Evolutionary conservation across 2,329 filamentous ascomycete species (phyloP).

Genomic region (Metarhizium album): DNA sequence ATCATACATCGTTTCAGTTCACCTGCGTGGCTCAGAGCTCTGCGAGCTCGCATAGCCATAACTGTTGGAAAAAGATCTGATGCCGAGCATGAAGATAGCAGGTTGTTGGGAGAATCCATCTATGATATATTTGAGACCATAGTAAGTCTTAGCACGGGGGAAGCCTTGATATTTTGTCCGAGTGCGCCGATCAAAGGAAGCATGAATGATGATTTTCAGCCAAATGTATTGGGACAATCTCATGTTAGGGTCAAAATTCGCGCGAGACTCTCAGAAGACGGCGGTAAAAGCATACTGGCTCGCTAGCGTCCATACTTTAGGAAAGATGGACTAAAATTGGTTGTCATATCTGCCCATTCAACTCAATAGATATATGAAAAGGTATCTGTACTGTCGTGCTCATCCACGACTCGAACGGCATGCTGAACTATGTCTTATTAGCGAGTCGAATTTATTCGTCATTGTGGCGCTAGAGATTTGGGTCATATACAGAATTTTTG

Average conservation of each 20-base stretch:
- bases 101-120: no score
- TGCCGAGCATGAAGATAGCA: background rate
- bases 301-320: no score
- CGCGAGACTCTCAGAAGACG: conserved; percentile 1
- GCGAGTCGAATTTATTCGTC: no score
- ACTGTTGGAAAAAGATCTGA: background rate
- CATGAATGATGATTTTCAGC: background rate
- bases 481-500: no score
- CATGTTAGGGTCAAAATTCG: conserved; percentile 4
- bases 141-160: background rate
- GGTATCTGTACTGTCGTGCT: no score
- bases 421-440: no score
- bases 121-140: background rate
- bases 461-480: no score
- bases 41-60: conserved; percentile 28
- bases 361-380: no score
- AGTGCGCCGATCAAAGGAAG: background rate
- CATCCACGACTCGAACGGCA: no score
- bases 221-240: background rate
- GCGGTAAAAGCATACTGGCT: background rate
- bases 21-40: conserved; percentile 44
- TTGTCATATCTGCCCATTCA: no score
- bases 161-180: background rate
- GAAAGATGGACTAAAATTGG: no score
- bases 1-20: conserved; percentile 59